These are phyloP conservation scores for Calonectria multiphialidica DNA, from an alignment of 2,329 filamentous ascomycete species.

Conservation along the genomic window DNA sequence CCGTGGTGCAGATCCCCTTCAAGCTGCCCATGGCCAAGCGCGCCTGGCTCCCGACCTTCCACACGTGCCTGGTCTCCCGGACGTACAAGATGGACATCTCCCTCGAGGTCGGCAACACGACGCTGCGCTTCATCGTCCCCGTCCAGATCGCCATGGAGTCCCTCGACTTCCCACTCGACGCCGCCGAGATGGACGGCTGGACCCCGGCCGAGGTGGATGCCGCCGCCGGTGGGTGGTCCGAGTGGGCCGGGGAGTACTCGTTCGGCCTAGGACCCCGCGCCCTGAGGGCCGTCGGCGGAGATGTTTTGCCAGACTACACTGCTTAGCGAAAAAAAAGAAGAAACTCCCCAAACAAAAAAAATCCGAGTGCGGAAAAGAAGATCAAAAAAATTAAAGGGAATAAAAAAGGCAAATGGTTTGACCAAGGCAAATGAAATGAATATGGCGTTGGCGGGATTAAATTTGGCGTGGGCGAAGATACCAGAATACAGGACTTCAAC, in stretches of 20 bases:
- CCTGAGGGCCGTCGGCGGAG: not conserved
- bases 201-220: not conserved
- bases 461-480: not conserved
- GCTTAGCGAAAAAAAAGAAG: not conserved
- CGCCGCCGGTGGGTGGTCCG: not conserved
- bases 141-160: slow-evolving; percentile 19
- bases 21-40: slow-evolving; percentile 3
- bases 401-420: not conserved
- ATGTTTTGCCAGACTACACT: not conserved
- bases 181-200: slow-evolving; percentile 1
- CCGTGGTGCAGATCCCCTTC: slow-evolving; percentile 8
- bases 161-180: not conserved
- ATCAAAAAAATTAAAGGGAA: too few species aligned
- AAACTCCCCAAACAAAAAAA: too few species aligned
- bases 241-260: not conserved
- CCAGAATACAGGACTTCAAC: not conserved
- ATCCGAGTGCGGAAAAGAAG: too few species aligned
- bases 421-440: not conserved
- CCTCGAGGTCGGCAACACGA: slow-evolving; percentile 10
- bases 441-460: not conserved
- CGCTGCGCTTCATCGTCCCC: slow-evolving; percentile 4
- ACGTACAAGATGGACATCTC: slow-evolving; percentile 10
- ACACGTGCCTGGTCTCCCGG: slow-evolving; percentile 13
- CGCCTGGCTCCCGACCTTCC: slow-evolving; percentile 16
- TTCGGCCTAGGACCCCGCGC: not conserved